Evolutionary conservation across 179 eudicot species (phyloP), one percentile per base, ranked within the genome.

Genomic region (Nepenthes alata): DNA sequence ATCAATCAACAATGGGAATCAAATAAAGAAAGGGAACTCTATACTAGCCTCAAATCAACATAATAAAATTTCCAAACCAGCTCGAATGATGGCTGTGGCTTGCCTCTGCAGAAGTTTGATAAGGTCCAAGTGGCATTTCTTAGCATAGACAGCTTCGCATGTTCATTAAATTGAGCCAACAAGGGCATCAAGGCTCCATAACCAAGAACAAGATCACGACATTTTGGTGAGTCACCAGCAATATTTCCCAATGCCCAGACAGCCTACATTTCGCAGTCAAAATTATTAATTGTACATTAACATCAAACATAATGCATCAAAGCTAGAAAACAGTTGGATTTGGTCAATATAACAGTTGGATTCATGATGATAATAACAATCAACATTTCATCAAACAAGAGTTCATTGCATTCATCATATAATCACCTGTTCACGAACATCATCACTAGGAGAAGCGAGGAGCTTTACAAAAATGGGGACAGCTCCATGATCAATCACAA

Each of bases 41-140:
- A 41, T 4, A 25, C 25, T 25, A 25, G 25, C 25, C 25, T 25
- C 25, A 25, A 25, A 4, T 41, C 45, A 41, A 41, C 8, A 41
- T 4, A 7, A 41, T 41, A 41, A 41, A 41, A 41, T 41, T 41
- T 2, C 2, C 59, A 56, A 14, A 85, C 91, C 86, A 79, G 83
- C 4, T 83, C 85, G 67, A 83, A 83, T 35, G 75, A 37, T 49
- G 94, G 86, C 49, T 81, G 86, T 39, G 89, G 95, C 75, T 84
- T 84, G 67, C 87, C 89, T 60, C 89, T 69, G 74, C 95, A 86
- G 56, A 86, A 86, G 73, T 86, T 86, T n/a, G 95, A 86, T 55
- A 86, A 65, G 36, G 95, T 84, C 95, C 89, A 86, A 3, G 95
- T 84, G 12, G 95, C 89, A 80, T 80, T 84, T 62, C 87, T 79